These are phyloP conservation scores for Castanopsis chinensis DNA, from an alignment of 306 rosid genomes.

Conservation along the genomic window DNA sequence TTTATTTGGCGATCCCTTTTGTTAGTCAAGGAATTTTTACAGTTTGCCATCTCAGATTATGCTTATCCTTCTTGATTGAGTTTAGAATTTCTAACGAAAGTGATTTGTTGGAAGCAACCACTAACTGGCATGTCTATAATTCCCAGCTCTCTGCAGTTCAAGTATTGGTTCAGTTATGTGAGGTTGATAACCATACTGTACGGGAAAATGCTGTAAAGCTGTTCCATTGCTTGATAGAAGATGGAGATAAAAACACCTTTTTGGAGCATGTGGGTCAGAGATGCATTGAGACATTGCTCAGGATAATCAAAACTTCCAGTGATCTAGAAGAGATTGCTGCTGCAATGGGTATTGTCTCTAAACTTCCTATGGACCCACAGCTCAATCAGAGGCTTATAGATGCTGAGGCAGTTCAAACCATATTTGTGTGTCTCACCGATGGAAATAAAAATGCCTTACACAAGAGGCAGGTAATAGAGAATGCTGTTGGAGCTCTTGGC, in stretches of 20 bases:
- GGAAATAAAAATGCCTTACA: conserved; percentile 32
- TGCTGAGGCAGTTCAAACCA: conserved; percentile 45
- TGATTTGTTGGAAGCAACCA: neutral
- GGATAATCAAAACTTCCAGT: conserved; percentile 30
- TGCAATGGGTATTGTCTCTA: conserved; percentile 50
- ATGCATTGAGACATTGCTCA: conserved; percentile 44
- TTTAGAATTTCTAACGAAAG: neutral
- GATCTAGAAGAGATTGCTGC: conserved; percentile 50
- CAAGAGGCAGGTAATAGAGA: conserved; percentile 39
- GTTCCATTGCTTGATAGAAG: conserved; percentile 47
- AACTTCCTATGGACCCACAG: conserved; percentile 39
- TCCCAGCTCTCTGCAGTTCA: conserved; percentile 57
- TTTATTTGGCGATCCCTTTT: neutral
- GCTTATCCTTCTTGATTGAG: neutral
- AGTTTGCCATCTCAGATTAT: neutral
- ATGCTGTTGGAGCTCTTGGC: conserved; percentile 51
- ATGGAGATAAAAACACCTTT: conserved; percentile 30
- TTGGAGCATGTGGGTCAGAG: conserved; percentile 50
- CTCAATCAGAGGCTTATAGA: conserved; percentile 49
- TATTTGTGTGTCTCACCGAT: conserved; percentile 37
- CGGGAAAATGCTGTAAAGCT: conserved; percentile 47
- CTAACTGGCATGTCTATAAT: conserved; percentile 7
- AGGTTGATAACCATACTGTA: conserved; percentile 33
- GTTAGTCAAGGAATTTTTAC: neutral
- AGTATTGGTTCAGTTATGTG: conserved; percentile 55